Conservation (phyloP, 192 early-diverging fungal genomes). For the Geranomyces variabilis region DNA sequence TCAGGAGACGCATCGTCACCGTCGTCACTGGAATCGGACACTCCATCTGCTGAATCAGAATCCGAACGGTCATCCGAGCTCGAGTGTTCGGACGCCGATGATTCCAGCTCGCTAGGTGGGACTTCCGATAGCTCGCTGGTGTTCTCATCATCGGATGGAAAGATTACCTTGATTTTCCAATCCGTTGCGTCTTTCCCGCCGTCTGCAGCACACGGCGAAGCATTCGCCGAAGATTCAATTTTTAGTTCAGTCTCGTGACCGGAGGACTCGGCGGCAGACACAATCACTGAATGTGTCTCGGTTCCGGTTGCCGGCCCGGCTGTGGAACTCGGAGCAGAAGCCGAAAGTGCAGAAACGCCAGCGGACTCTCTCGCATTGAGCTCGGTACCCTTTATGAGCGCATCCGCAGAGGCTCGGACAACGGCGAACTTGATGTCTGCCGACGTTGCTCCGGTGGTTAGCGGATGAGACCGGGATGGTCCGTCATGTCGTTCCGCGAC, state of each 20-base stretch:
- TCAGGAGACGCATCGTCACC: background rate
- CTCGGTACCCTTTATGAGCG: background rate
- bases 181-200: no score
- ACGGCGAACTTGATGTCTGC: background rate
- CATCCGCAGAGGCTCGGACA: background rate
- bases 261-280: no score
- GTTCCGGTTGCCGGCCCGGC: no score
- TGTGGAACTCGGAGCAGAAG: no score
- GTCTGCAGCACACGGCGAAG: no score
- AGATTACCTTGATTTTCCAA: background rate
- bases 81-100: background rate
- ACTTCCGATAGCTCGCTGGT: slow-evolving; percentile 28
- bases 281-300: no score
- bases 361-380: no score
- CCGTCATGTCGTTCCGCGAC: slow-evolving; percentile 12
- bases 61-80: slow-evolving; percentile 2
- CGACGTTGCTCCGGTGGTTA: slow-evolving; percentile 10
- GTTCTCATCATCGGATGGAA: slow-evolving; percentile 12
- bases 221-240: no score
- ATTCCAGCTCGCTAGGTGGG: background rate
- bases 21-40: background rate
- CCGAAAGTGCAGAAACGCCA: no score
- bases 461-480: background rate
- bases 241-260: no score
- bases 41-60: background rate